Conservation (phyloP, 495 filamentous ascomycete genomes). For the Xylona heveae region DNA sequence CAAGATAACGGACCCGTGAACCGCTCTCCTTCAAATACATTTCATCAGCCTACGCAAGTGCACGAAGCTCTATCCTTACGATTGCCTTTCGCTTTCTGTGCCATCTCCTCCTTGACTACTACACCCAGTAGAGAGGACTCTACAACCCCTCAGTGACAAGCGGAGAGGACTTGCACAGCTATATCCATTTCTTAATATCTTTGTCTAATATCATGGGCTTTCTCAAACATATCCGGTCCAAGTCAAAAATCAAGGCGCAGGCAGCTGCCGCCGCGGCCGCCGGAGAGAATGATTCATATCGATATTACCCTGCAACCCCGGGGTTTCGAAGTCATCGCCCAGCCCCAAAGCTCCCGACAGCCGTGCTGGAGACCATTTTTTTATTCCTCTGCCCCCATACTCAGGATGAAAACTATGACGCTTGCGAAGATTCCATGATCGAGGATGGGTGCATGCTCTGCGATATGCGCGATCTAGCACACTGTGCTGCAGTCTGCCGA, state of each 20-base stretch:
- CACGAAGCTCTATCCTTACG: too few species aligned
- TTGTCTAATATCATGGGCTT: too few species aligned
- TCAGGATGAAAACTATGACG: conserved; percentile 51
- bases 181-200: too few species aligned
- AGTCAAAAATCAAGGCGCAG: conserved; percentile 1
- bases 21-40: too few species aligned
- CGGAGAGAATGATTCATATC: neutral
- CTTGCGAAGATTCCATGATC: conserved; percentile 60
- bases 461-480: conserved; percentile 76
- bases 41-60: too few species aligned
- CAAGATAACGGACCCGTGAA: too few species aligned
- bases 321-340: conserved; percentile 23
- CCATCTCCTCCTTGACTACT: too few species aligned
- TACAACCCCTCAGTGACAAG: too few species aligned
- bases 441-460: conserved; percentile 89
- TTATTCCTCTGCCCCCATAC: conserved; percentile 66
- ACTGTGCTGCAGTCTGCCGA: conserved; percentile 49
- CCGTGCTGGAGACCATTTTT: conserved; percentile 55
- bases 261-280: neutral
- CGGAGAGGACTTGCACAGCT: too few species aligned
- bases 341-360: conserved; percentile 31
- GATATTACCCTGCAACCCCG: neutral
- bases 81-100: too few species aligned
- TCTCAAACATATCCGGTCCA: conserved; percentile 2
- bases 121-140: too few species aligned